Base-by-base conservation (phyloP, 495 filamentous ascomycete species). In the Echria macrotheca region DNA sequence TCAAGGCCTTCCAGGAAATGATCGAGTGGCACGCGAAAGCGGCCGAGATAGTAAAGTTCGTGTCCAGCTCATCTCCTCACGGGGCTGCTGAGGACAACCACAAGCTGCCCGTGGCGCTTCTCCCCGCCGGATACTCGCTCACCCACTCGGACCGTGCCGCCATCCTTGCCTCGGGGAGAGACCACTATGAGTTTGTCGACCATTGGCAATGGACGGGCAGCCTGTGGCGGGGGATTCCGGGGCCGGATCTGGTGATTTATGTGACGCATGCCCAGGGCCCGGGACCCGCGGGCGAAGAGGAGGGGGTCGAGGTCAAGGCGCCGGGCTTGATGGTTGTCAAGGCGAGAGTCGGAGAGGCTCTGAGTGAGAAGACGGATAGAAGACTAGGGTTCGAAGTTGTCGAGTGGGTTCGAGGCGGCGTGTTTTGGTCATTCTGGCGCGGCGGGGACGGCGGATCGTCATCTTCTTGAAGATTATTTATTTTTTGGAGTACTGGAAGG, bases 191-290 rank as follows among this genome's bases (percentile, higher is more conserved):
- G 1, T 83, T 87, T 0, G 71, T 87, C 23, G 89, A 98, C 59
- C 93, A 98, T 63, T 98, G 93, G 93, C 89, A 96, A 67, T 96
- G 93, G 93, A 88, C 91, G 73, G 93, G 91, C 22, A 93, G 87
- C 42, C 76, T 96, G 2, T 98, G 91, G 91, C 83, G 91, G 1
- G 86, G 87, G 1, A 86, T 87, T 44, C 77, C 91, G 0, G 90
- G 88, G 0, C 80, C 91, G 0, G 93, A 98, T 67, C 73, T 96
- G 50, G 95, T 89, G 0, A 77, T 98, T 17, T 91, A 80, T 54
- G 76, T 84, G 28, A n/a, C n/a, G n/a, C 69, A 71, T 50, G 49
- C 42, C 1, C 53, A 32, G 3, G 35, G 38, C 1, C 57, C 59
- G 14, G 56, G 61, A 14, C 57, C 64, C 37, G 25, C 60, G 43